Evolutionary conservation across 768 basidiomycete species (phyloP).

Genomic region (Mycena belliarum): DNA sequence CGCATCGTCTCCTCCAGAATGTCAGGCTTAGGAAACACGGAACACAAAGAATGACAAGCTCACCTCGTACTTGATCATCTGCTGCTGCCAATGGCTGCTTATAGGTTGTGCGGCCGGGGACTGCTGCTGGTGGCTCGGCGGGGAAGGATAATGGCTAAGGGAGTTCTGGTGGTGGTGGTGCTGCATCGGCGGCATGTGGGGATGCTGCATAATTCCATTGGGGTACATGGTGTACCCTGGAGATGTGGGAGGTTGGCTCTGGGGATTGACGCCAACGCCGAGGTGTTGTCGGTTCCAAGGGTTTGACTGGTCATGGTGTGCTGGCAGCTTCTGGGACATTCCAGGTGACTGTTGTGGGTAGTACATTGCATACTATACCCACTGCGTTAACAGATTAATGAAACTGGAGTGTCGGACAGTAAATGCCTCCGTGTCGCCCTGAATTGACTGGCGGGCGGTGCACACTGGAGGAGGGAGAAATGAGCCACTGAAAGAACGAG

Average conservation of each 20-base stretch:
- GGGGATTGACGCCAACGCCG: constrained; percentile 39
- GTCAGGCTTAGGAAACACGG: constrained; percentile 24
- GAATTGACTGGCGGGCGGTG: not conserved
- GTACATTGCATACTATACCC: constrained; percentile 61
- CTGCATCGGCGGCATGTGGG: constrained; percentile 50
- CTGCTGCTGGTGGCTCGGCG: constrained; percentile 69
- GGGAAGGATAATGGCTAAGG: constrained; percentile 75
- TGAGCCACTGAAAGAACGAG: not conserved
- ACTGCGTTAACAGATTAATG: constrained; percentile 2
- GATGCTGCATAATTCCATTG: constrained; percentile 72
- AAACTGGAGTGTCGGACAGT: not conserved
- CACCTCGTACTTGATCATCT: constrained; percentile 91
- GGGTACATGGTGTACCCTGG: constrained; percentile 78
- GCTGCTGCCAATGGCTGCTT: constrained; percentile 89
- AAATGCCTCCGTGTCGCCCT: not conserved
- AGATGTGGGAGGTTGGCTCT: constrained; percentile 55
- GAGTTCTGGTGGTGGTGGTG: constrained; percentile 84
- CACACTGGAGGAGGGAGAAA: not conserved
- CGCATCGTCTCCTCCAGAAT: constrained; percentile 66
- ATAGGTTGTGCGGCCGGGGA: constrained; percentile 63
- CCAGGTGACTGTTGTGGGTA: constrained; percentile 84
- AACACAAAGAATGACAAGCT: constrained; percentile 32
- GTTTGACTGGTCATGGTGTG: constrained; percentile 68
- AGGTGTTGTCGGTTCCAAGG: constrained; percentile 70
- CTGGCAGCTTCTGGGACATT: constrained; percentile 73